Evolutionary conservation across 805 yeast species (phyloP), one percentile per base, ranked within the genome.

Genomic region (Candida michaelii): DNA sequence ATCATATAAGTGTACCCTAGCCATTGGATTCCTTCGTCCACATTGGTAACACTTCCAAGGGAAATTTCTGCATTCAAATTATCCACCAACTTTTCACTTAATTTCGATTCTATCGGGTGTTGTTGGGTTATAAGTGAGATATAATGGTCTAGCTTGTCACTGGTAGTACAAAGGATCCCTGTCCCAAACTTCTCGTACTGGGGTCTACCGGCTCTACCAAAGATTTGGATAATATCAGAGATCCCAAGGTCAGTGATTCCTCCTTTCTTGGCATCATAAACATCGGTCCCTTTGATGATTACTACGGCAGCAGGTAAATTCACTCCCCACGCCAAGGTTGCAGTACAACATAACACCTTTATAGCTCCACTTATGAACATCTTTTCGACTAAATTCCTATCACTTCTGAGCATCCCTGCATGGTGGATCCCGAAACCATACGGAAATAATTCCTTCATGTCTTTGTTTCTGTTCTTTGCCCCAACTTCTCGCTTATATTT

Each of bases 301-400:
- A 93, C 99, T 30, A 89, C 96, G 1, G 97, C 97, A 5, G 99
- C 99, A 1, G 99, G 99, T 45, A 93, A 71, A 58, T 93, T 93
- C 14, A 93, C 98, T 77, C 99, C 99, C 99, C 99, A 93, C 0
- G 99, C 99, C 45, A 93, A 76, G 0, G 99, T 93, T 0, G 99
- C 96, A 2, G 99, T 93, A 74, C 97, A 89, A 55, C 95, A 85
- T 13, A 93, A 67, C 0, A 93, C 98, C 46, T 83, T 86, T 48
- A 93, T 84, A 0, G 89, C 85, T 31, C 99, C 98, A 23, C 73
- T 69, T 23, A 82, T 71, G 59, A 93, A 93, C 84, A 91, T 77
- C 56, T 82, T 83, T 55, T 95, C 99, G 0, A 95, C 84, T 40
- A 89, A 58, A 55, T 89, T 90, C 56, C 99, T 77, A 56, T 93